Base-by-base conservation (phyloP, 441 rosid genomes). In the Aleurites moluccanus region DNA sequence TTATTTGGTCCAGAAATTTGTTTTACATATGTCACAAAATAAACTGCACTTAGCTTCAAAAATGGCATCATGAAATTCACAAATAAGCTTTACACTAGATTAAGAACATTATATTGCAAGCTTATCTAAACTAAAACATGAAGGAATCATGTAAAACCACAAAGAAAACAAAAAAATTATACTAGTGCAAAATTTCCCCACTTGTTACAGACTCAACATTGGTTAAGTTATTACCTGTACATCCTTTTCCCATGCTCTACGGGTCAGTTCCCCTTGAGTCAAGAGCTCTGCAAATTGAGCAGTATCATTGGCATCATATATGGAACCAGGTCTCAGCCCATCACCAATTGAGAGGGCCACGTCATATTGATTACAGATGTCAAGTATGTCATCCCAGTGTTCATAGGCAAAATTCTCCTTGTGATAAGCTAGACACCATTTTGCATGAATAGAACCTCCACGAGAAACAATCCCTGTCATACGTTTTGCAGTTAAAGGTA, bases 221-320 rank as follows among this genome's bases (percentile, higher is more conserved):
- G 20, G 18, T 23, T 62, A 69, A 64, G 45, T 35, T 49, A 69
- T 74, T 88, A 95, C 99, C 97, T 93, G 99, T n/a, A 93, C 98
- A 83, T 96, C 97, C 83, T 93, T 93, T 66, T 92, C 89, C 98
- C 97, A 96, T 47, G 98, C 99, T 81, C 98, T 86, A 74, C 93
- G 97, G 59, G 98, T 96, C 40, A 93, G 84, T 72, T 96, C 99
- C 75, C 99, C 99, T 84, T 91, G 99, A 73, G 98, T 96, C 69
- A 96, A 87, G 72, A 96, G 97, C 91, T 96, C 99, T 1, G 97
- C 97, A 79, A 96, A 93, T 84, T 96, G 98, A 73, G 98, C 97
- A 79, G 97, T 81, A 80, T 93, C 99, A 27, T 93, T 96, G 74
- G 99, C 97, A 85, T 96, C 99, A 86, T 91, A 92, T 40, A 96